Conservation (phyloP, 495 filamentous ascomycete species). For the Amniculicola lignicola region DNA sequence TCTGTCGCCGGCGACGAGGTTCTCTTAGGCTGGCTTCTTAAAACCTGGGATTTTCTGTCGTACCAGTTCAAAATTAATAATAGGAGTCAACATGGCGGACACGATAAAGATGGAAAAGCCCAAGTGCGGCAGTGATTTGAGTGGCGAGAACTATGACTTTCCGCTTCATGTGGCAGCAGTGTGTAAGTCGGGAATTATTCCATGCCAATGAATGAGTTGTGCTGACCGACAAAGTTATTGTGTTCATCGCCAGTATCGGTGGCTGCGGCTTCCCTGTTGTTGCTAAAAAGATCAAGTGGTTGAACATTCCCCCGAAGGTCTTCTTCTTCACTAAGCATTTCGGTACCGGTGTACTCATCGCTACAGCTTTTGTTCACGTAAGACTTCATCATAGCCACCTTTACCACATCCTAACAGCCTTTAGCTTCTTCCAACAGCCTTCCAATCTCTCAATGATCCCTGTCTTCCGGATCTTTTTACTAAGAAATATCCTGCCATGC, state of each 20-base stretch:
- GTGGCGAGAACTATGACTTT: slow-evolving; percentile 45
- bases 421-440: slow-evolving; percentile 56
- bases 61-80: neutral
- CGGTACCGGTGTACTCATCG: slow-evolving; percentile 37
- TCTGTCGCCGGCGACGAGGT: slow-evolving; percentile 27
- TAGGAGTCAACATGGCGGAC: slow-evolving; percentile 3
- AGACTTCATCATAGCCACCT: slow-evolving; percentile 7
- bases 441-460: slow-evolving; percentile 54
- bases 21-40: slow-evolving; percentile 1
- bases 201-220: neutral
- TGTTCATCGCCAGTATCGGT: slow-evolving; percentile 33
- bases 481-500: slow-evolving; percentile 55
- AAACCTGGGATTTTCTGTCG: neutral
- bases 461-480: slow-evolving; percentile 58
- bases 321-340: slow-evolving; percentile 53
- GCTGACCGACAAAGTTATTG: slow-evolving; percentile 36
- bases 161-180: slow-evolving; percentile 48
- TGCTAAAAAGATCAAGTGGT: slow-evolving; percentile 53
- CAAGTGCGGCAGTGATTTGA: slow-evolving; percentile 45
- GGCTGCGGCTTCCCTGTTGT: slow-evolving; percentile 50
- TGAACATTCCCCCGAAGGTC: slow-evolving; percentile 51
- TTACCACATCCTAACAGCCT: neutral
- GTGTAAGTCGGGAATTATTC: slow-evolving; percentile 42
- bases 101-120: slow-evolving; percentile 48
- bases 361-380: slow-evolving; percentile 37